Conservation (phyloP, 805 yeast genomes). For the Pichia insulana region DNA sequence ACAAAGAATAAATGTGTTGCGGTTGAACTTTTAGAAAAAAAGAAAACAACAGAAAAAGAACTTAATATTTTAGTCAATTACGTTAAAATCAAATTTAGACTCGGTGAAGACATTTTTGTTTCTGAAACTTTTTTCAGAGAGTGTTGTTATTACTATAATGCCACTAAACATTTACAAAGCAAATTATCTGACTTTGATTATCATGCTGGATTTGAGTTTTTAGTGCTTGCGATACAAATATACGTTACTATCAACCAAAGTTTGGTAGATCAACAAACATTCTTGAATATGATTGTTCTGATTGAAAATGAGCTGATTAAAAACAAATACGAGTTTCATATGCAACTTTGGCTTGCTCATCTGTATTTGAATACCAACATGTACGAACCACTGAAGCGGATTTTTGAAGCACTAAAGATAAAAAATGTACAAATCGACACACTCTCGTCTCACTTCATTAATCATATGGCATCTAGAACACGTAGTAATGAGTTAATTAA, state of each 20-base stretch:
- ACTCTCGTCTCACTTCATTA: constrained; percentile 42
- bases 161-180: constrained; percentile 29
- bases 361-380: constrained; percentile 54
- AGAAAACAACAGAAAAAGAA: constrained; percentile 17
- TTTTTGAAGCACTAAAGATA: constrained; percentile 49
- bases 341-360: constrained; percentile 62
- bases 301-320: constrained; percentile 46
- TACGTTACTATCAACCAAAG: constrained; percentile 11
- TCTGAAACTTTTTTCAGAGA: constrained; percentile 21
- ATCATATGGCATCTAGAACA: constrained; percentile 38
- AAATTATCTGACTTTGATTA: constrained; percentile 55
- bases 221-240: constrained; percentile 44
- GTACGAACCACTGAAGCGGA: constrained; percentile 37
- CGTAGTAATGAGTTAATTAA: constrained; percentile 28
- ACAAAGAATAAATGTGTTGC: constrained; percentile 9
- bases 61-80: constrained; percentile 24
- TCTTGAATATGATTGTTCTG: constrained; percentile 37
- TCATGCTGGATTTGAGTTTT: constrained; percentile 58
- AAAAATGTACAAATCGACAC: constrained; percentile 75
- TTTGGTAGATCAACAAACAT: constrained; percentile 17
- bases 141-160: constrained; percentile 33
- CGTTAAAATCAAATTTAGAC: constrained; percentile 36
- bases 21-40: constrained; percentile 6
- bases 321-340: constrained; percentile 68
- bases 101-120: constrained; percentile 19